These are phyloP conservation scores for Candida ulmi DNA, from an alignment of 805 yeast genomes.

Conservation along the genomic window DNA sequence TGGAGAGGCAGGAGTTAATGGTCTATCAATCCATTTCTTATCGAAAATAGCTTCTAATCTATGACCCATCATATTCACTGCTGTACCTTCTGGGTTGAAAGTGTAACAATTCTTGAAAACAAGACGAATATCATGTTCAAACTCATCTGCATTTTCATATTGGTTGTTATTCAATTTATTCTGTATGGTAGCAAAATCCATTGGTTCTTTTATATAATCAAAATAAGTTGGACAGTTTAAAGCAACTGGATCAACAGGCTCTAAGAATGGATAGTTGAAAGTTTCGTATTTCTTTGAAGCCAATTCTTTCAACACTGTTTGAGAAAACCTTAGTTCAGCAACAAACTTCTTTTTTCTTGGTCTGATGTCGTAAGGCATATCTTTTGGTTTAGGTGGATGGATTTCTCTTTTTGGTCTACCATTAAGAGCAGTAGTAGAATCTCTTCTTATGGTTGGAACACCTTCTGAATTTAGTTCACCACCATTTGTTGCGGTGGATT, in stretches of 20 bases:
- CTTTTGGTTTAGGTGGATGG: conserved; percentile 94
- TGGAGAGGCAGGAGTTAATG: conserved; percentile 47
- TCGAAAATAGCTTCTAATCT: conserved; percentile 81
- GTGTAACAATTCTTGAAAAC: conserved; percentile 85
- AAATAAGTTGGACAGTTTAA: conserved; percentile 86
- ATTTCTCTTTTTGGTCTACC: conserved; percentile 94
- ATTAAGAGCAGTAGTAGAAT: conserved; percentile 51
- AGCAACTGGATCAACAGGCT: conserved; percentile 94
- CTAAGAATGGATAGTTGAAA: conserved; percentile 83
- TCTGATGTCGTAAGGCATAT: conserved; percentile 82
- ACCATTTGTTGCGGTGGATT: conserved; percentile 19
- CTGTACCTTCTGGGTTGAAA: conserved; percentile 96
- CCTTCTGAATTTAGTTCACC: conserved; percentile 34
- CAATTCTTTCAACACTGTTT: conserved; percentile 75
- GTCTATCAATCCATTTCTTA: conserved; percentile 83
- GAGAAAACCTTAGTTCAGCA: conserved; percentile 83
- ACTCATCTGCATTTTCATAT: conserved; percentile 84
- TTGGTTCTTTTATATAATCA: conserved; percentile 84
- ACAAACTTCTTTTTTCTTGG: conserved; percentile 91
- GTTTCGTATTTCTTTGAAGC: conserved; percentile 76
- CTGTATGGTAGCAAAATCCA: conserved; percentile 88
- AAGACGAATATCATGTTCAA: conserved; percentile 74
- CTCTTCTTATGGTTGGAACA: conserved; percentile 66
- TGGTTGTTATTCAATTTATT: conserved; percentile 78
- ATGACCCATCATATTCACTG: conserved; percentile 94